Evolutionary conservation across 2,329 filamentous ascomycete genomes (phyloP).

Genomic region (Scedosporium boydii): DNA sequence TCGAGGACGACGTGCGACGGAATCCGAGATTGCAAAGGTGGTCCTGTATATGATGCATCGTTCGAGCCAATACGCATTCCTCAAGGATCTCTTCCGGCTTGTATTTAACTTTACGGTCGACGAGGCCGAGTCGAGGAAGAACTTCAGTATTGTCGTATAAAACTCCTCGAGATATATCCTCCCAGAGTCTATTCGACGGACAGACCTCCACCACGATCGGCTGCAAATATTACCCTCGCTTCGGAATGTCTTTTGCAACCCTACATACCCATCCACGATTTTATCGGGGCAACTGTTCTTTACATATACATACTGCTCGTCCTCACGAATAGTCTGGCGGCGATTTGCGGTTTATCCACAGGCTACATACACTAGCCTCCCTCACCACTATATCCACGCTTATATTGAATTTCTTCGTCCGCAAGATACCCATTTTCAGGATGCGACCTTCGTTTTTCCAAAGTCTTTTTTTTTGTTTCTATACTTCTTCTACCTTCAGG

Average conservation of each 20-base stretch:
- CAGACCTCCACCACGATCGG: background rate
- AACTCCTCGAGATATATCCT: background rate
- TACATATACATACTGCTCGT: too few relatives aligned
- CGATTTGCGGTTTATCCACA: too few relatives aligned
- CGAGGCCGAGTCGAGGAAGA: constrained; percentile 61
- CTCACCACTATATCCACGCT: background rate
- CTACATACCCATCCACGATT: too few relatives aligned
- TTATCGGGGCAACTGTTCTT: too few relatives aligned
- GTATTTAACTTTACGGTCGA: constrained; percentile 81
- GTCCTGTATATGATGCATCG: constrained; percentile 66
- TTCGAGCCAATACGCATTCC: constrained; percentile 63
- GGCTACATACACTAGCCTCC: background rate
- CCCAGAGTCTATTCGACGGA: background rate
- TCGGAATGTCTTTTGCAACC: too few relatives aligned
- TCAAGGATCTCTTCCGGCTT: constrained; percentile 71
- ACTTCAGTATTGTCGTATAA: constrained; percentile 50
- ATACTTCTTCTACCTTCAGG: background rate
- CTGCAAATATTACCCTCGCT: too few relatives aligned
- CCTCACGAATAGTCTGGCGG: too few relatives aligned
- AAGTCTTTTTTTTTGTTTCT: background rate
- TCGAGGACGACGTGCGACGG: constrained; percentile 54
- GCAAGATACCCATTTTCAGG: constrained; percentile 1
- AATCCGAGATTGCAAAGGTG: constrained; percentile 70
- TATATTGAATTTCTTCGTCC: background rate
- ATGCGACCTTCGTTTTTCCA: background rate